Base-by-base conservation (phyloP, 257 asterid species). In the Penstemon davidsonii region DNA sequence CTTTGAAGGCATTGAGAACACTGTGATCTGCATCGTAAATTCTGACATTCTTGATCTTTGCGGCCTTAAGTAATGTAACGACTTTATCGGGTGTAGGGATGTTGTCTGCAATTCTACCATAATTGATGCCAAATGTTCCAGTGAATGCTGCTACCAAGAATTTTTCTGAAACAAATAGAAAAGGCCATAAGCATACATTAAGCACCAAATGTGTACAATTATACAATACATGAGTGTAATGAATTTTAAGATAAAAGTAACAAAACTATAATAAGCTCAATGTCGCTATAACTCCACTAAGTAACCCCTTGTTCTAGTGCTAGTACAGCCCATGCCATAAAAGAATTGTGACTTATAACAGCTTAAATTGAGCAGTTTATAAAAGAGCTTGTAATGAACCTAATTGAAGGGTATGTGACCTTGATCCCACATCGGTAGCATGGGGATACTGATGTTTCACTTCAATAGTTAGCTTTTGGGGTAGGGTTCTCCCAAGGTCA, bases 71-170 rank as follows among this genome's bases (percentile, higher is more conserved):
- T 25, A 94, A 85, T 8, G 43, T 74, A 56, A 85, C 99, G 15
- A 94, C 99, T 75, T 85, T 74, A 25, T 88, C 95, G 0, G 99
- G 99, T 0, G 97, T 75, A 51, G 98, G 99, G 79, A 94, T 88
- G 59, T 94, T 91, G 76, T 94, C 91, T 3, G 99, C 96, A 69
- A 94, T 78, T 66, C 98, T 88, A 53, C 99, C 99, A 42, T 94
- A 94, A 63, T 94, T 94, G 75, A 94, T 87, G 53, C 99, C 99
- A 38, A 82, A 94, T 0, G 95, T 91, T 65, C 99, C 98, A 0
- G 98, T 94, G 80, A 94, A 94, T 5, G 95, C 96, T 8, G 60
- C 59, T 8, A 81, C 86, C 10, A 57, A 64, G 41, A 45, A 66
- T 19, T 71, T 70, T 43, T 66, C 93, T 88, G 93, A 75, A 81